Conservation (phyloP, 2,329 filamentous ascomycete genomes). For the Xylaria sp. region DNA sequence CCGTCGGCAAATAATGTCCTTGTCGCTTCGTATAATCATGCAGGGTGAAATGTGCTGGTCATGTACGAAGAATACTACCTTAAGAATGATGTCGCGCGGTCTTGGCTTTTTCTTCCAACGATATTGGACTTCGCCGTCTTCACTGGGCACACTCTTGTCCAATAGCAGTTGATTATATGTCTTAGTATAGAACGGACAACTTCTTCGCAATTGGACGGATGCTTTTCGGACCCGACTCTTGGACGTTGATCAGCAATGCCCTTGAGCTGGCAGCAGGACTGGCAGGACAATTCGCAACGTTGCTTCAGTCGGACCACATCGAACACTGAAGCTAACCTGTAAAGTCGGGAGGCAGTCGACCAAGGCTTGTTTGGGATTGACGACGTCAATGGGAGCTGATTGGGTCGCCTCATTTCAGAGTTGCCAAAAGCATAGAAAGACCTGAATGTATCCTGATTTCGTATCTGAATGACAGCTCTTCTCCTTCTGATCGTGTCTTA, state of each 20-base stretch:
- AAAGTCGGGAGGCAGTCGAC: too few species aligned
- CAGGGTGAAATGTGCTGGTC: conserved; percentile 1
- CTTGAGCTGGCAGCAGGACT: too few species aligned
- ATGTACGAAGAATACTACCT: conserved; percentile 4
- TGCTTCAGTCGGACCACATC: conserved; percentile 6
- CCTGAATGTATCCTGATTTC: too few species aligned
- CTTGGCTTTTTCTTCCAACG: conserved; percentile 1
- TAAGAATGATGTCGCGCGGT: neutral
- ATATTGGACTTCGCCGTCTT: neutral
- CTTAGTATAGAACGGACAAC: conserved; percentile 8
- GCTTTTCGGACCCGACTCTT: neutral
- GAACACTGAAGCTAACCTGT: neutral
- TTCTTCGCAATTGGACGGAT: neutral
- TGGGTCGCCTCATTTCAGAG: neutral
- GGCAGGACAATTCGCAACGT: conserved; percentile 6
- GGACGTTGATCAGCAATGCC: conserved; percentile 1
- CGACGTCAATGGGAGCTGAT: neutral
- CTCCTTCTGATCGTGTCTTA: too few species aligned
- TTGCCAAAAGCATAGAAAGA: neutral
- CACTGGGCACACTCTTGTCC: neutral
- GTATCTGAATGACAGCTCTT: too few species aligned
- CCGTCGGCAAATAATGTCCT: neutral
- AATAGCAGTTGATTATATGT: conserved; percentile 8
- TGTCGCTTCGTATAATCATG: too few species aligned
- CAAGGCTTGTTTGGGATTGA: neutral